Evolutionary conservation across 176 grass and related monocot genomes (phyloP), one percentile per base, ranked within the genome.

Genomic region (Musa schizocarpa): DNA sequence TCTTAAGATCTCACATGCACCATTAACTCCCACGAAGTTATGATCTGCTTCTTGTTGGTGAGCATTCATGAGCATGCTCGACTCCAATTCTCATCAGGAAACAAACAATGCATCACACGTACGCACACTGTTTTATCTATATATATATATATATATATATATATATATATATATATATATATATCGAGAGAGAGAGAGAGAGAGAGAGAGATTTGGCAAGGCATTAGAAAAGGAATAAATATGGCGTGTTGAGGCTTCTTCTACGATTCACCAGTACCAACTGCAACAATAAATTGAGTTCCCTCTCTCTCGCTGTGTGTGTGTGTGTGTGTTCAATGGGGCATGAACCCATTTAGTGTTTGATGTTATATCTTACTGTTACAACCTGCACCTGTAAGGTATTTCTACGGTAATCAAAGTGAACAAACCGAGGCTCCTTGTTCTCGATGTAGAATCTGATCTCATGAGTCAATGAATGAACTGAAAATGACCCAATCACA

Each of bases 11-110:
- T 85, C 83, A 76, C 83, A 81, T 80, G 78, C 78, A 80, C 79
- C 83, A 85, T 85, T 85, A 85, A 85, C 73, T 85, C n/a, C 78
- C 83, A 71, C 76, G 78, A 76, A 80, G 81, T 76, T 66, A 85
- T 76, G 83, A 76, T 76, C 78, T 85, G 78, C 65, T 74, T 64
- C 78, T 84, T 85, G 83, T 76, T 72, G 74, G 74, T 76, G 57
- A 17, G 74, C 74, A 76, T 76, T 76, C 56, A 76, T 76, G 58
- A 7, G 56, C 57, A 63, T 76, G 16, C 58, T 17, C 74, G 19
- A 52, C 29, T 49, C 74, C 63, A 51, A 52, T 76, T 63, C 74
- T 63, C 74, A 63, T 76, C 62, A 76, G 51, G 27, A 63, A 76
- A 57, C 56, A 21, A 49, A 63, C 56, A 76, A 64, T 10, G 51